Percentiles rank a stretch among this genome's conserved stretches.
Evolutionary conservation across 805 yeast species (phyloP).

Genomic region (Metschnikowia drakensbergensis): DNA sequence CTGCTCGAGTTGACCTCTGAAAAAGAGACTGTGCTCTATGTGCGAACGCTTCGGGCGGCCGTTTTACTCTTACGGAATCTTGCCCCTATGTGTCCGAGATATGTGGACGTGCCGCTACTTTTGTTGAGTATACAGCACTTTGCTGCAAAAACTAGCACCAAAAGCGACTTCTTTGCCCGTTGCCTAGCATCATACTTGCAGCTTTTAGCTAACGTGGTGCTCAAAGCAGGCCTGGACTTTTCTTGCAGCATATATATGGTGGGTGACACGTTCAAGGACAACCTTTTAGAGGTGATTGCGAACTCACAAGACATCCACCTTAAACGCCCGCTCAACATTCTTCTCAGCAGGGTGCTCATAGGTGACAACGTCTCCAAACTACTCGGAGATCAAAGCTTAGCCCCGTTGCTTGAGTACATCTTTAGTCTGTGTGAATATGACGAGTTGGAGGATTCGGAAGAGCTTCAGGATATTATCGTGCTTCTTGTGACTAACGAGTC

Average conservation of each 20-base stretch:
- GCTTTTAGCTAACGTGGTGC: slow-evolving; percentile 12
- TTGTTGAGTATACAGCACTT: slow-evolving; percentile 10
- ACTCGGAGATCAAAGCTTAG: not conserved
- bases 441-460: not conserved
- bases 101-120: slow-evolving; percentile 6
- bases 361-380: not conserved
- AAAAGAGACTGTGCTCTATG: slow-evolving; percentile 7
- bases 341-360: slow-evolving; percentile 4
- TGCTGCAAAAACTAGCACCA: not conserved
- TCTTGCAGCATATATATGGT: slow-evolving; percentile 1
- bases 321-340: slow-evolving; percentile 8
- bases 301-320: not conserved
- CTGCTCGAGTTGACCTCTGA: slow-evolving; percentile 2
- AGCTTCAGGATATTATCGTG: slow-evolving; percentile 5
- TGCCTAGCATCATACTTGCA: slow-evolving; percentile 15
- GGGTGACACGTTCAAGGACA: slow-evolving; percentile 3
- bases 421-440: slow-evolving; percentile 4
- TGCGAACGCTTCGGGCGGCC: slow-evolving; percentile 45
- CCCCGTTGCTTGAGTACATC: slow-evolving; percentile 5
- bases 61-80: slow-evolving; percentile 48
- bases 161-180: slow-evolving; percentile 2
- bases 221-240: slow-evolving; percentile 2
- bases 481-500: slow-evolving; percentile 7
- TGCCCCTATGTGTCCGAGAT: slow-evolving; percentile 24
- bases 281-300: not conserved